Evolutionary conservation across 495 filamentous ascomycete genomes (phyloP), one percentile per base, ranked within the genome.

Genomic region (Penicillium roqueforti): DNA sequence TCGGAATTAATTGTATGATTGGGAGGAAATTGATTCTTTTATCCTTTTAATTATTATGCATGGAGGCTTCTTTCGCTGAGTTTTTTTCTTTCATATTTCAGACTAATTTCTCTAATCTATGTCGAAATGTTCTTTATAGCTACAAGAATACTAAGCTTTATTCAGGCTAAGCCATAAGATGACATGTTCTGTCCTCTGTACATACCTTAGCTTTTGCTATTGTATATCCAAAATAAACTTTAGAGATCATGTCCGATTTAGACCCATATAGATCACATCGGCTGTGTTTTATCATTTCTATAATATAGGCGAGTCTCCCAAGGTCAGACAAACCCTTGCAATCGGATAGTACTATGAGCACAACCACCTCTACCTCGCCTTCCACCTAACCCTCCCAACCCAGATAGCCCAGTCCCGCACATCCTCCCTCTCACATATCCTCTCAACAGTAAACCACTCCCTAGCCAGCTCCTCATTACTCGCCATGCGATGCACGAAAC

Each of bases 401-500:
- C 85, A 88, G 37, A 57, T 73, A 28, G 80, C 85, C 83, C 86
- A 95, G 61, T 71, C 75, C 70, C 73, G 59, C 26, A 93, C 83
- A 78, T 89, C 87, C 58, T 89, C 86, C 68, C 87, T 78, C 68
- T 76, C 82, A 67, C 84, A 53, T 60, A 92, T 70, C 55, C 72
- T 65, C 56, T 89, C 87, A 19, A 92, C 81, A 4, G 82, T 91
- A 71, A 80, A 90, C 68, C 73, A 92, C 67, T 84, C 73, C 64
- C 77, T 76, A 11, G 89, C 89, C 58, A 96, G 69, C 62, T 89
- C 89, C 78, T 96, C 91, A 65, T 92, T 90, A 3, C 69, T 74
- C 13, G 83, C 85, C 60, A 88, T 80, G 31, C 81, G 69, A 78
- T 96, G 91, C 67, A 95, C 89, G 65, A 91, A 90, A 29, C 78